phyloP scores from a whole-genome alignment of 768 basidiomycete genomes.

The Boletus coccyginus region DNA sequence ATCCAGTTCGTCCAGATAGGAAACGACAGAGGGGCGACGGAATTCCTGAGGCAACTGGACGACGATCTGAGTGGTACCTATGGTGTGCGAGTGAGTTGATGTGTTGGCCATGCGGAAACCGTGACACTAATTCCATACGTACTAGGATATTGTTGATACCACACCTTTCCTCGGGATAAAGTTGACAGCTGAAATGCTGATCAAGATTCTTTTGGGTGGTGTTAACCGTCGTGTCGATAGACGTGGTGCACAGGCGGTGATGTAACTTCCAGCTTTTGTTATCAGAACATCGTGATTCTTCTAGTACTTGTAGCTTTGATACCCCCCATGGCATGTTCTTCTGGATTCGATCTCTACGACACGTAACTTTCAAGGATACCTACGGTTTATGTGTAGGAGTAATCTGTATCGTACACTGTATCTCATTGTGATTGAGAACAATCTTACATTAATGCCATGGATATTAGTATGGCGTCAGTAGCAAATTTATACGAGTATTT shows the following conservation, averaged over 20 bases:
- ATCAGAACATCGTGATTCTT: neutral
- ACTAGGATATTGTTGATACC: constrained; percentile 69
- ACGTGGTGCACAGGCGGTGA: constrained; percentile 26
- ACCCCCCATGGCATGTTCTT: neutral
- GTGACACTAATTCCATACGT: neutral
- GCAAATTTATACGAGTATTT: no score
- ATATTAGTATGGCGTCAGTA: no score
- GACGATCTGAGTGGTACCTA: constrained; percentile 45
- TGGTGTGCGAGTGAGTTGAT: constrained; percentile 41
- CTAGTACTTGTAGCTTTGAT: neutral
- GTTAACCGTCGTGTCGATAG: constrained; percentile 55
- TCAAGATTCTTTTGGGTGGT: constrained; percentile 65
- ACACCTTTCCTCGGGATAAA: constrained; percentile 48
- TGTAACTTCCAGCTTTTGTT: constrained; percentile 7
- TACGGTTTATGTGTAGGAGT: no score
- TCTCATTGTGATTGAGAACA: neutral
- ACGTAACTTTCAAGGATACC: neutral
- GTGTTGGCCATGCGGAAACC: neutral
- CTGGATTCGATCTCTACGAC: neutral
- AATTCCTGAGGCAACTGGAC: constrained; percentile 54
- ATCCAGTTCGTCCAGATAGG: constrained; percentile 78
- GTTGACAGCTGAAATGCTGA: constrained; percentile 46
- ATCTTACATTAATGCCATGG: no score
- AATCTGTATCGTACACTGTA: neutral
- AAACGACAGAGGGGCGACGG: constrained; percentile 36